Evolutionary conservation across 345 rosid genomes (phyloP).

Genomic region (Firmiana major): DNA sequence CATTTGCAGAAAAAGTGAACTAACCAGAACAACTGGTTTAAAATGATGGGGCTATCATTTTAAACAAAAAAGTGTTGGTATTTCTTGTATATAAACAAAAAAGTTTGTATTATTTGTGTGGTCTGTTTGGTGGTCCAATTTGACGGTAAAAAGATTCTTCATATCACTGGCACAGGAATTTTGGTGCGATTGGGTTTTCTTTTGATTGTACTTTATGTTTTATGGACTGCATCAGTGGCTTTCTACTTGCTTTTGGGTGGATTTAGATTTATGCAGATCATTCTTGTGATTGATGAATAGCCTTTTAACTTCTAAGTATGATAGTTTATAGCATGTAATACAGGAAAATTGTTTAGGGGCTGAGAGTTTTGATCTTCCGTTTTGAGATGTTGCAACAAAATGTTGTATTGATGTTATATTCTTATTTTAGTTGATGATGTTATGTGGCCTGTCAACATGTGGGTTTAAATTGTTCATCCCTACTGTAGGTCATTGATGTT

Average conservation of each 20-base stretch:
- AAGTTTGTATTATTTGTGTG: not conserved
- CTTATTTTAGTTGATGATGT: not conserved
- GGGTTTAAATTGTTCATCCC: constrained; percentile 3
- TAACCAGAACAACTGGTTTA: not conserved
- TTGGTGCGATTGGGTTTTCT: not conserved
- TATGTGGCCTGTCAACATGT: not conserved
- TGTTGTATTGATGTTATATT: not conserved
- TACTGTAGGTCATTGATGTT: constrained; percentile 70
- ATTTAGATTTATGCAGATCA: not conserved
- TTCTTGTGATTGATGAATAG: not conserved
- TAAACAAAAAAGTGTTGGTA: no score
- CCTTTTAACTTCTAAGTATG: not conserved
- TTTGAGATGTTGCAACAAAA: not conserved
- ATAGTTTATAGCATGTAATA: not conserved
- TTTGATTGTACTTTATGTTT: not conserved
- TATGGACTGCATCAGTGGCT: not conserved
- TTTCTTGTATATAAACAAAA: not conserved
- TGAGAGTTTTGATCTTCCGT: not conserved
- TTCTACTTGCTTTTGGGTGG: not conserved
- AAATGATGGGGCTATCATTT: not conserved
- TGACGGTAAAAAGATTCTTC: not conserved
- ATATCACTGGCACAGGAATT: not conserved
- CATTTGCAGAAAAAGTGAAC: not conserved
- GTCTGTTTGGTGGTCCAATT: not conserved
- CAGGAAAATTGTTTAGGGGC: not conserved